Evolutionary conservation across 1,139 yeast genomes (phyloP).

Genomic region (Blastobotrys arbuscula): DNA sequence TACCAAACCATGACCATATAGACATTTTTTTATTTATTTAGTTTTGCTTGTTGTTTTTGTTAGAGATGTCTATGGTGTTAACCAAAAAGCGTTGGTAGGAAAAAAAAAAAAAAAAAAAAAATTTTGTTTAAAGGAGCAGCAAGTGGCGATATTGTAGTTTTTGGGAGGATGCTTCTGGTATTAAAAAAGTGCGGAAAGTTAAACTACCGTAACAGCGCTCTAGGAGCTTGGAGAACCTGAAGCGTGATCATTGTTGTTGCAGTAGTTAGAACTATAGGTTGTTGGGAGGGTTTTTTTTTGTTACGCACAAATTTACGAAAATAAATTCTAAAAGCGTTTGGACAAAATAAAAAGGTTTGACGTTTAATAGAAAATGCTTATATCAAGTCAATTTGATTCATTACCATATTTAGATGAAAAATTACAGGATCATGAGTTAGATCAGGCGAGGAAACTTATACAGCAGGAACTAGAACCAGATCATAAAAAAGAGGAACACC

Average conservation of each 20-base stretch:
- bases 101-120: neutral
- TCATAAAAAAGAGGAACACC: constrained; percentile 8
- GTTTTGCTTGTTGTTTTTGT: neutral
- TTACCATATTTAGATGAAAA: constrained; percentile 23
- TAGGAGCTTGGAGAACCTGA: too few species aligned
- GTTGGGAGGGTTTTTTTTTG: too few species aligned
- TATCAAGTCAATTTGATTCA: constrained; percentile 20
- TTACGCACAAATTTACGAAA: too few species aligned
- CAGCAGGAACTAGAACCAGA: constrained; percentile 16
- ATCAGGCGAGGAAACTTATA: constrained; percentile 19
- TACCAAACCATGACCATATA: constrained; percentile 50
- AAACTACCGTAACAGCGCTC: too few species aligned
- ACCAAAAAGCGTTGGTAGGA: neutral
- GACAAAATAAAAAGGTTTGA: too few species aligned
- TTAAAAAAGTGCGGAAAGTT: too few species aligned
- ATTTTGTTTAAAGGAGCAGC: neutral
- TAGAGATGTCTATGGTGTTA: neutral
- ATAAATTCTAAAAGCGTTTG: too few species aligned
- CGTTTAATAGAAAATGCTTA: constrained; percentile 16
- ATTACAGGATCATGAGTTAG: constrained; percentile 20
- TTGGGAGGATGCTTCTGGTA: too few species aligned
- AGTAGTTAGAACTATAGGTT: too few species aligned
- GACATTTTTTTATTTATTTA: neutral
- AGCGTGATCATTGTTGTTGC: too few species aligned
- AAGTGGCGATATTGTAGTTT: too few species aligned